phyloP scores from a whole-genome alignment of 345 rosid genomes.

The Heritiera fomes region DNA sequence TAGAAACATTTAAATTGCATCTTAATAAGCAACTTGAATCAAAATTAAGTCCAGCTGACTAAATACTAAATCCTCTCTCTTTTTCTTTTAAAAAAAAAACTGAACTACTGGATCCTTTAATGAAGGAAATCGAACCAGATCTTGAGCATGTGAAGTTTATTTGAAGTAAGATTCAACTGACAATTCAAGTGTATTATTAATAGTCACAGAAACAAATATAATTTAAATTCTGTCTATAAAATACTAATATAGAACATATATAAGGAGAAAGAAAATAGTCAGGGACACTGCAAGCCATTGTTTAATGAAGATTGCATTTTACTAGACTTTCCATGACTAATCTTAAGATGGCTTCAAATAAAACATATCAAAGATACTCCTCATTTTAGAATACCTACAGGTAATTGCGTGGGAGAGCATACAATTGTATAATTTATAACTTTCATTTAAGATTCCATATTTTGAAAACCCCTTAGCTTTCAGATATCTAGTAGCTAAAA shows the following conservation, averaged over 20 bases:
- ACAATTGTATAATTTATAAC: neutral
- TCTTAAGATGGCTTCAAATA: constrained; percentile 1
- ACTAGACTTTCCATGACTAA: neutral
- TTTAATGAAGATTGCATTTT: neutral
- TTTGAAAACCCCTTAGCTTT: neutral
- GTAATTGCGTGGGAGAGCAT: neutral
- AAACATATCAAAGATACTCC: neutral
- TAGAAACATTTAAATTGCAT: constrained; percentile 6
- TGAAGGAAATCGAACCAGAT: neutral
- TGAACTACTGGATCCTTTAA: constrained; percentile 7
- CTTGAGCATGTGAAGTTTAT: neutral
- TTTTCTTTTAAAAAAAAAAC: neutral
- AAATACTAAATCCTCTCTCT: neutral
- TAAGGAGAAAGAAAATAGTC: neutral
- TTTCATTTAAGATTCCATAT: neutral
- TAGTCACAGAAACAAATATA: neutral
- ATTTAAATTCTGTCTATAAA: neutral
- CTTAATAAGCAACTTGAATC: neutral
- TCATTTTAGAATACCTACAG: neutral
- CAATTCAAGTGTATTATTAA: neutral
- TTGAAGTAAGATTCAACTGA: neutral
- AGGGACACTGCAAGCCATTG: neutral
- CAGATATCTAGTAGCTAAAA: neutral
- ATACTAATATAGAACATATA: neutral
- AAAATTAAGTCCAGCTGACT: neutral